phyloP scores from a whole-genome alignment of 2,329 filamentous ascomycete species.

The Chrysoporthe puriensis region DNA sequence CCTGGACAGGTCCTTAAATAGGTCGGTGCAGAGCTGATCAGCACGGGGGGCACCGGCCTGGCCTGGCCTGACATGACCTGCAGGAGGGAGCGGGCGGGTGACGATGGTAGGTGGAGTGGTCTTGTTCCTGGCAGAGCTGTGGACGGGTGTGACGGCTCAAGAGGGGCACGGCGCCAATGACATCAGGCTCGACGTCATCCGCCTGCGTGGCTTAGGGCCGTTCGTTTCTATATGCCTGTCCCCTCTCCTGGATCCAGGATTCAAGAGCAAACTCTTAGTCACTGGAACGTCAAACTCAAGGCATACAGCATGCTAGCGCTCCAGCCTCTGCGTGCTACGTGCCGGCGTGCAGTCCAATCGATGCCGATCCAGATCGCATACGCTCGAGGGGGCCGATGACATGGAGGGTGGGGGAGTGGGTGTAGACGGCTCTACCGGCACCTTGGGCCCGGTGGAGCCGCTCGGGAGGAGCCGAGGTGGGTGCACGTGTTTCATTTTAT shows the following conservation, averaged over 20 bases:
- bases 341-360: background rate
- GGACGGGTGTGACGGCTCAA: background rate
- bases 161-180: background rate
- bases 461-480: background rate
- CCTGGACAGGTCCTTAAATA: constrained; percentile 12
- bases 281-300: background rate
- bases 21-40: background rate
- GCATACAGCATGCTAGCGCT: background rate
- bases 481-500: background rate
- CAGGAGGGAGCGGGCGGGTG: background rate
- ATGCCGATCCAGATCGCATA: background rate
- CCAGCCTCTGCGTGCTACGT: background rate
- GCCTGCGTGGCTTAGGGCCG: background rate
- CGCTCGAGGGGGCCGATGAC: background rate
- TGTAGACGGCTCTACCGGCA: background rate
- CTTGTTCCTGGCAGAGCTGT: background rate
- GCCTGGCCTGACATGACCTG: background rate
- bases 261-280: background rate
- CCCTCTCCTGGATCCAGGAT: background rate
- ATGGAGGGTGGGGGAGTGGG: background rate
- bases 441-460: background rate
- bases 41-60: background rate
- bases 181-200: constrained; percentile 16
- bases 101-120: background rate
- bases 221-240: background rate